phyloP scores from a whole-genome alignment of 805 yeast species.

The Grigorovia transvaalensis region DNA sequence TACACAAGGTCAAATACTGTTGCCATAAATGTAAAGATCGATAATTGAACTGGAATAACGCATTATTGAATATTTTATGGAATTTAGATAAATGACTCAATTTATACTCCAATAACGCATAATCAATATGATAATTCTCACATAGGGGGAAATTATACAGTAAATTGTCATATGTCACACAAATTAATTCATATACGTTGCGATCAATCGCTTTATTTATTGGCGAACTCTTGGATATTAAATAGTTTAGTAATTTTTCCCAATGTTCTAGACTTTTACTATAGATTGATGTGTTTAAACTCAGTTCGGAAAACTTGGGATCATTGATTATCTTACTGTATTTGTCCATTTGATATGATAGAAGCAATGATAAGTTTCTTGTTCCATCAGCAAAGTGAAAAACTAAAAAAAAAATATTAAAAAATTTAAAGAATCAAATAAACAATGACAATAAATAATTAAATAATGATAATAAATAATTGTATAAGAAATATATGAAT shows the following conservation, averaged over 20 bases:
- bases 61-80: slow-evolving; percentile 19
- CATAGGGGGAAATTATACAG: slow-evolving; percentile 23
- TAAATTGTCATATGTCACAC: slow-evolving; percentile 22
- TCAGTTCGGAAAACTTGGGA: slow-evolving; percentile 18
- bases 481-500: background rate
- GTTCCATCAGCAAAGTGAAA: background rate
- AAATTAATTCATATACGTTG: slow-evolving; percentile 12
- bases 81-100: slow-evolving; percentile 21
- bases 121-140: slow-evolving; percentile 28
- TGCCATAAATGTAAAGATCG: slow-evolving; percentile 27
- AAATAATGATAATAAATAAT: slow-evolving; percentile 1
- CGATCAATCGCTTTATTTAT: slow-evolving; percentile 18
- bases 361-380: background rate
- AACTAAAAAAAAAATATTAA: slow-evolving; percentile 1
- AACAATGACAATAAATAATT: background rate
- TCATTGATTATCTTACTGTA: slow-evolving; percentile 11
- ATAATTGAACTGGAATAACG: slow-evolving; percentile 17
- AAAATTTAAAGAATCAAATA: background rate
- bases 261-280: slow-evolving; percentile 22
- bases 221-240: slow-evolving; percentile 18
- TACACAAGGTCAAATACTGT: slow-evolving; percentile 23
- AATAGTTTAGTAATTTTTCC: slow-evolving; percentile 24
- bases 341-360: slow-evolving; percentile 13
- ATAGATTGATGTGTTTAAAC: slow-evolving; percentile 18
- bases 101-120: slow-evolving; percentile 26